These are phyloP conservation scores for Globisporangium middletonii DNA, from an alignment of 352 stramenopile genomes.

Conservation along the genomic window DNA sequence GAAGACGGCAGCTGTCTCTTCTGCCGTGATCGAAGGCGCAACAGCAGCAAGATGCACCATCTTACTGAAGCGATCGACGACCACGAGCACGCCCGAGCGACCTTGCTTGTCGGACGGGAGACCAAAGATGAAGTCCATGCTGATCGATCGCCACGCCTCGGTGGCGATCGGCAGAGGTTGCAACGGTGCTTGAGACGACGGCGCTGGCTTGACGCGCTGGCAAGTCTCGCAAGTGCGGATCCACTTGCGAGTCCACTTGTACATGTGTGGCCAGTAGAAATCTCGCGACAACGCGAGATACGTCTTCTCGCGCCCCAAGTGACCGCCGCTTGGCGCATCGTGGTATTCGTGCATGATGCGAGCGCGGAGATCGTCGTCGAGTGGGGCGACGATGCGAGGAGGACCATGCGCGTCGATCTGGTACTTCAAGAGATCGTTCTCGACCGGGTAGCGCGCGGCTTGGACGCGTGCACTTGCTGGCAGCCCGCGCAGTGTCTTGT, in stretches of 20 bases:
- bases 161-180: constrained; percentile 3
- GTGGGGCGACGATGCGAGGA: not conserved
- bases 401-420: not conserved
- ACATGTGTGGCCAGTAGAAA: no score
- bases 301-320: not conserved
- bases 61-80: constrained; percentile 29
- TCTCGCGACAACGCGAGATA: no score
- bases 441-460: not conserved
- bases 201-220: no score
- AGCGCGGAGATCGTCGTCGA: not conserved
- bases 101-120: constrained; percentile 2
- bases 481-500: not conserved
- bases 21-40: rapidly evolving
- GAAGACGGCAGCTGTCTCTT: no score
- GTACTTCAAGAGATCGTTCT: not conserved
- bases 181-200: constrained; percentile 8
- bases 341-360: not conserved
- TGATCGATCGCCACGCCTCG: not conserved
- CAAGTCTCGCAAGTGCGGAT: no score
- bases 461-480: not conserved
- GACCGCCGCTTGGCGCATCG: not conserved
- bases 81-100: constrained; percentile 17
- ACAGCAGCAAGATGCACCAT: constrained; percentile 21
- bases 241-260: no score
- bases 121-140: constrained; percentile 7